Percentiles rank a stretch among this genome's conserved stretches.
phyloP scores from a whole-genome alignment of 164 flowering plant genomes.

The Magnolia changhungtana region DNA sequence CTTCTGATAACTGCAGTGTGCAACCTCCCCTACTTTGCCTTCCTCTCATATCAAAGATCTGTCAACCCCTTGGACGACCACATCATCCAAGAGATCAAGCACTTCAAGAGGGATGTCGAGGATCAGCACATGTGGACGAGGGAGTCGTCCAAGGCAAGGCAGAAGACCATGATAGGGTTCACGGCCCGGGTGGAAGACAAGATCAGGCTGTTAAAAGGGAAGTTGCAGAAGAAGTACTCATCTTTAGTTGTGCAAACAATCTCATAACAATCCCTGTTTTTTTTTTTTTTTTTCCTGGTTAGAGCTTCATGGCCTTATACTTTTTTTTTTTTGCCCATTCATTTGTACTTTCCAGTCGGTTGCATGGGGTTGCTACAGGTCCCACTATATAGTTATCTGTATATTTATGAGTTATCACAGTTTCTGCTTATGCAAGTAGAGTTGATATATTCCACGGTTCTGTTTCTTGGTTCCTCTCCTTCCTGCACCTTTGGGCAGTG shows the following conservation, averaged over 20 bases:
- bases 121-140: conserved; percentile 83
- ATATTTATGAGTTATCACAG: not conserved
- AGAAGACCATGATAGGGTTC: conserved; percentile 92
- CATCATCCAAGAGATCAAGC: conserved; percentile 92
- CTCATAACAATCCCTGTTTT: conserved; percentile 16
- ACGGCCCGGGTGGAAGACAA: conserved; percentile 93
- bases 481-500: no score
- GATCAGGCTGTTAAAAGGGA: conserved; percentile 72
- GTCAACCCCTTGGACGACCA: conserved; percentile 94
- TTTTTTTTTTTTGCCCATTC: conserved; percentile 7
- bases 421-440: not conserved
- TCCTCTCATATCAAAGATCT: conserved; percentile 77
- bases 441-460: not conserved
- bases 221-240: conserved; percentile 57
- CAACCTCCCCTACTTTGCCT: conserved; percentile 66
- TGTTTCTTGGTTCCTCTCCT: no score
- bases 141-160: conserved; percentile 84
- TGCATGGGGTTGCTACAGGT: conserved; percentile 13
- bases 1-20: conserved; percentile 57
- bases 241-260: conserved; percentile 16
- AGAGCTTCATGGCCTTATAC: not conserved
- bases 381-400: conserved; percentile 12
- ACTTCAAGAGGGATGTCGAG: conserved; percentile 76
- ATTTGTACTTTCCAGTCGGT: conserved; percentile 3
- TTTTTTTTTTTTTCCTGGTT: not conserved